Conservation (phyloP, 179 eudicot genomes). For the Spergularia azorica region DNA sequence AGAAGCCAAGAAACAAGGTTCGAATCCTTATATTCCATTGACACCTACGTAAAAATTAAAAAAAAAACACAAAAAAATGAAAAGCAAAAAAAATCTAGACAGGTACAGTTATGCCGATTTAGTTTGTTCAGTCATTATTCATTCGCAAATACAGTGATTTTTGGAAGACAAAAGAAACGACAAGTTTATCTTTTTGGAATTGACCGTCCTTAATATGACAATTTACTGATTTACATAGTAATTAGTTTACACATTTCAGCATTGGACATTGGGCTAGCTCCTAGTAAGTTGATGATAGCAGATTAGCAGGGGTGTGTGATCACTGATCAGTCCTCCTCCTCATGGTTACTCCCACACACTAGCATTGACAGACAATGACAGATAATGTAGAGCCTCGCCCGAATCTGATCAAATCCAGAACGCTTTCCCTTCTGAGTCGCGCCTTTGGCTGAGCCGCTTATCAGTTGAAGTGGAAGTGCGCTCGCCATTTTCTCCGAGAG, state of each 20-base stretch:
- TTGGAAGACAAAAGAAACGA: no score
- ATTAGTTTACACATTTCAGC: background rate
- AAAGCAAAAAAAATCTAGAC: no score
- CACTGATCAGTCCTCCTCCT: conserved; percentile 14
- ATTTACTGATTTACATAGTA: background rate
- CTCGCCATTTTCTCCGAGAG: background rate
- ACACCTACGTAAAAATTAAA: no score
- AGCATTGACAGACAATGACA: conserved; percentile 26
- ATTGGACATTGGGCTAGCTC: background rate
- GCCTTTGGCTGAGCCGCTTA: conserved; percentile 3
- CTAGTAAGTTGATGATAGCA: background rate
- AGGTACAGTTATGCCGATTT: no score
- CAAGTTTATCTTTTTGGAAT: no score
- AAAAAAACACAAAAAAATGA: no score
- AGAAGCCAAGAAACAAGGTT: no score
- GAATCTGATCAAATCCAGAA: conserved; percentile 17
- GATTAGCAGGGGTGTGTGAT: background rate
- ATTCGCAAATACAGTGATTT: no score
- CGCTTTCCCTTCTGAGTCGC: conserved; percentile 20
- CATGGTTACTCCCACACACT: conserved; percentile 20
- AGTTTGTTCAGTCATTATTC: no score
- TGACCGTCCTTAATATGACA: no score
- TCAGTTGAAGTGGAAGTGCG: background rate
- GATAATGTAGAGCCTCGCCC: conserved; percentile 30
- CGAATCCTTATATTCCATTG: no score